These are phyloP conservation scores for Tuber microsphaerosporum DNA, from an alignment of 495 filamentous ascomycete genomes.

Conservation along the genomic window DNA sequence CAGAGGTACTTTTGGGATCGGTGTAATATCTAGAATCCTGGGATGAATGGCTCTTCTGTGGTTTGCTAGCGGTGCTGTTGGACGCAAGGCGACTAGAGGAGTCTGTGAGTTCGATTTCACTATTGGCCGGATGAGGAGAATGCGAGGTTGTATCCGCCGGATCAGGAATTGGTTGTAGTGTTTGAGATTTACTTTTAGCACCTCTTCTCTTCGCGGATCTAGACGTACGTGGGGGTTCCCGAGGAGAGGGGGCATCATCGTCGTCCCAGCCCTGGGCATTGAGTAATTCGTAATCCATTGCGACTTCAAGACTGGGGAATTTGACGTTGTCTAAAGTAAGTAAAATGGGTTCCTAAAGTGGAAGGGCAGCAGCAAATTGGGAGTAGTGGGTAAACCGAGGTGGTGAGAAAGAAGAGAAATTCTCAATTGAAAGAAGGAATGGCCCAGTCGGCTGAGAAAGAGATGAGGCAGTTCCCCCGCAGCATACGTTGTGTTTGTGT, in stretches of 20 bases:
- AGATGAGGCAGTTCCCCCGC: not conserved
- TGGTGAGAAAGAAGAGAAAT: not conserved
- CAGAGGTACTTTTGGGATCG: not conserved
- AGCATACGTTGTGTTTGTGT: not conserved
- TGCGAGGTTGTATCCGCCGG: conserved; percentile 3
- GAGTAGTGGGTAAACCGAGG: not conserved
- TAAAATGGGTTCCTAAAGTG: not conserved
- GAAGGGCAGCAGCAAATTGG: not conserved
- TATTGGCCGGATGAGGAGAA: conserved; percentile 1
- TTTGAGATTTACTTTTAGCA: conserved; percentile 2
- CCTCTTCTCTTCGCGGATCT: conserved; percentile 9
- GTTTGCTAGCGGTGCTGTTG: not conserved
- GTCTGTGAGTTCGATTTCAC: conserved; percentile 6
- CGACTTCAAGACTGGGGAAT: not conserved
- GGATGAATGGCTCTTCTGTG: not conserved
- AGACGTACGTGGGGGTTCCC: conserved; percentile 11
- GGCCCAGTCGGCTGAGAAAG: not conserved
- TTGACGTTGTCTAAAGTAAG: not conserved
- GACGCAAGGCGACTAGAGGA: conserved; percentile 9
- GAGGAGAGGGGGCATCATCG: conserved; percentile 1
- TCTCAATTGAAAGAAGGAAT: not conserved
- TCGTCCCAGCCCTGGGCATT: conserved; percentile 25
- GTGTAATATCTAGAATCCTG: not conserved
- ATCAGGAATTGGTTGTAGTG: not conserved
- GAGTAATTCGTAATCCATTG: conserved; percentile 29